Evolutionary conservation across 1,284 basidiomycete species (phyloP).

Genomic region (Farysia itapuensis): DNA sequence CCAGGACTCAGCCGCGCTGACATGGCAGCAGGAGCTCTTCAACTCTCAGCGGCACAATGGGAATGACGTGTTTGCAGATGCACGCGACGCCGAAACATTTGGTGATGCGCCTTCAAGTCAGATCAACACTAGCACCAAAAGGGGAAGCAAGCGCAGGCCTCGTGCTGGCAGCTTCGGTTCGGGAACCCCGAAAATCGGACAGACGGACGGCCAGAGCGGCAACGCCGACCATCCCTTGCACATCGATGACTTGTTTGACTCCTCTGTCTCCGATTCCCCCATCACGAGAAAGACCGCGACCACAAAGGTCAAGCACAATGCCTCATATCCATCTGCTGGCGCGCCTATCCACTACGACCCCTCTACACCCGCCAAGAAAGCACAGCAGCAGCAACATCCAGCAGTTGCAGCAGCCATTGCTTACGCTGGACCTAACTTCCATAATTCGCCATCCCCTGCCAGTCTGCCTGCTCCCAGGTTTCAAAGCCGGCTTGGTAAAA

Average conservation of each 20-base stretch:
- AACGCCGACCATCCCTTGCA: conserved; percentile 22
- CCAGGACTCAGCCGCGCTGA: conserved; percentile 32
- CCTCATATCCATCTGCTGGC: conserved; percentile 20
- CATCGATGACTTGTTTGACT: conserved; percentile 40
- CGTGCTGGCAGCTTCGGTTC: conserved; percentile 35
- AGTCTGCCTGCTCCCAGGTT: conserved; percentile 52
- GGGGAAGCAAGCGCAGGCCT: conserved; percentile 16
- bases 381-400: conserved; percentile 20
- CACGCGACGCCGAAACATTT: conserved; percentile 44
- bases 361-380: conserved; percentile 35
- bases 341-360: conserved; percentile 31
- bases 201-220: conserved; percentile 11
- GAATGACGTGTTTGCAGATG: conserved; percentile 48
- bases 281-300: conserved; percentile 16
- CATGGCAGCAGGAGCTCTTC: conserved; percentile 49
- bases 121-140: conserved; percentile 4
- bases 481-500: conserved; percentile 13
- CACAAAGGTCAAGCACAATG: conserved; percentile 3
- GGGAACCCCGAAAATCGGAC: conserved; percentile 12
- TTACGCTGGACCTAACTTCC: conserved; percentile 53
- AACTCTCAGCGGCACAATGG: conserved; percentile 36
- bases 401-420: conserved; percentile 32
- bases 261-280: conserved; percentile 9
- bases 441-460: conserved; percentile 53
- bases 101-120: conserved; percentile 17